Conservation (phyloP, 257 asterid genomes). For the Orobanche coerulescens region DNA sequence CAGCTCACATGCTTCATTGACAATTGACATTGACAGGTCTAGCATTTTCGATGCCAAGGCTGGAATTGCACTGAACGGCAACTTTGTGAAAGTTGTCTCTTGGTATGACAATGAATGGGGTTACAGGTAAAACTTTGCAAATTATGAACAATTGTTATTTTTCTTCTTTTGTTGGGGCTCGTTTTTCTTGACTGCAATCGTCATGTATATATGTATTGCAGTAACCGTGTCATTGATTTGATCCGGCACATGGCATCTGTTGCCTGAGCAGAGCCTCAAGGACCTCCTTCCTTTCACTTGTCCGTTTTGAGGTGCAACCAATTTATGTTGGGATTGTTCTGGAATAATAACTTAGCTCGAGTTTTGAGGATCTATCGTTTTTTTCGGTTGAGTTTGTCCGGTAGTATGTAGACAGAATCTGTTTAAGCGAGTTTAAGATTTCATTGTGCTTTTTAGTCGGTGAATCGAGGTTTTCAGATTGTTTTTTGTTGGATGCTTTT, state of each 20-base stretch:
- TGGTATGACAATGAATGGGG: conserved; percentile 74
- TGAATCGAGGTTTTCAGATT: neutral
- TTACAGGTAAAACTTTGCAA: conserved; percentile 36
- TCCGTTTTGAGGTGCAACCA: neutral
- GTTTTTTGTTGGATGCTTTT: neutral
- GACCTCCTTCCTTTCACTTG: neutral
- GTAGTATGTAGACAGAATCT: neutral
- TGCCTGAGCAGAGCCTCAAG: conserved; percentile 21
- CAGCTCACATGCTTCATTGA: neutral
- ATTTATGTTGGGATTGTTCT: too few relatives aligned
- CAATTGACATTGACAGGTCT: conserved; percentile 28
- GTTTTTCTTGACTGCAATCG: neutral
- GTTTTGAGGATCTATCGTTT: neutral
- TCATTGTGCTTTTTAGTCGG: neutral
- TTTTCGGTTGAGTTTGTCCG: neutral
- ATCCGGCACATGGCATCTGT: conserved; percentile 50
- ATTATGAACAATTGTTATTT: neutral
- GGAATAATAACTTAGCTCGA: neutral
- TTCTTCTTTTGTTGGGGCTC: neutral
- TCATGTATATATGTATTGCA: conserved; percentile 19
- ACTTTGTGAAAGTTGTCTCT: conserved; percentile 48
- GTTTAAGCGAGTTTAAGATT: neutral
- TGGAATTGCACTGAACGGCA: conserved; percentile 32
- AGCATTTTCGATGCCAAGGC: conserved; percentile 42
- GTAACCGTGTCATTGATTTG: conserved; percentile 52